Evolutionary conservation across 73 alveolate genomes (phyloP), one percentile per base, ranked within the genome.

Genomic region (Paramecium caudatum): DNA sequence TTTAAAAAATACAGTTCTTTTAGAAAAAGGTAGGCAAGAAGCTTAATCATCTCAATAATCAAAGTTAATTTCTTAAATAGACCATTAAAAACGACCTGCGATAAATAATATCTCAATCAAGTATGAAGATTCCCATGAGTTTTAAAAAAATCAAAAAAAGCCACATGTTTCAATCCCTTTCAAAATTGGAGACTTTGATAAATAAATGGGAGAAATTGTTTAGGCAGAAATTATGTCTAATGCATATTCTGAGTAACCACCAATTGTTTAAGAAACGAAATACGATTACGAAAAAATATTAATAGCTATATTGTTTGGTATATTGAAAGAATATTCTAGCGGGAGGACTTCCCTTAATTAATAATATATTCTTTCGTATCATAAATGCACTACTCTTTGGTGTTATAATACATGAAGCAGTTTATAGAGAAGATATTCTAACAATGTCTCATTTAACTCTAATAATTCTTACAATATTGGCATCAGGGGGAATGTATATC

Each of bases 151-250:
- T 36, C 39, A 74, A 16, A 27, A 37, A 30, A 74, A 25, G 43
- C 3, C 19, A 21, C 33, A 74, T 12, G 21, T 41, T 21, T 74
- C 88, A 12, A 74, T 74, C 15, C 88, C 88, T 15, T 74, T 37
- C 19, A 74, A 74, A 45, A 74, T 74, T 41, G 88, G 88, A 17
- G 88, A 74, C 10, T 74, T 74, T 74, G 88, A 74, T 16, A 17
- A 74, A 74, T 21, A 74, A n/a, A 74, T 74, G 88, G 88, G 68
- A 10, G 88, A 74, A 45, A 74, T 74, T 17, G 55, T 65, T 65
- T 33, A 65, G 34, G 49, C 25, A 4, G 83, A 65, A 5, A 65
- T 65, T n/a, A 12, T 65, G 34, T 65, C 83, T 13, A 65, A 30
- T 33, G 83, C 27, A 10, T 30, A n/a, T 12, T 55, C 30, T 19